These are phyloP conservation scores for Kwoniella dejecticola DNA, from an alignment of 768 basidiomycete species.

Conservation along the genomic window DNA sequence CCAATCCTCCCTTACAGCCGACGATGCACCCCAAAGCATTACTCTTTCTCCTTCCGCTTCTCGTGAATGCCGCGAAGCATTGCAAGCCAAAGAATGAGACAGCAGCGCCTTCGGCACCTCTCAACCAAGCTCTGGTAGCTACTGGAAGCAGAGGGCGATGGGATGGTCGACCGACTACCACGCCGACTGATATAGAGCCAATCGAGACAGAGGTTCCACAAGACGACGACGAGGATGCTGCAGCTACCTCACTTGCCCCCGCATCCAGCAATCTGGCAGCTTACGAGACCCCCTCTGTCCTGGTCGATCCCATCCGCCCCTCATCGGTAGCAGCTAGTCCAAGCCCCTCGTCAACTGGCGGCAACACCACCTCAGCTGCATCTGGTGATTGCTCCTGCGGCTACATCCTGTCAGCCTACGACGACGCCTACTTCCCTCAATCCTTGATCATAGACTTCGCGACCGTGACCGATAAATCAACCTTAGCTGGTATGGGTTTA, in stretches of 20 bases:
- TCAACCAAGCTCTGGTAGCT: slow-evolving; percentile 14
- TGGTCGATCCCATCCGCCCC: not conserved
- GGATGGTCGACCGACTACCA: not conserved
- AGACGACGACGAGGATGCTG: too few species aligned
- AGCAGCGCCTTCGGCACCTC: not conserved
- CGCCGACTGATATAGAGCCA: not conserved
- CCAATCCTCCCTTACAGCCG: too few species aligned
- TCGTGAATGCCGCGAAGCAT: slow-evolving; percentile 6
- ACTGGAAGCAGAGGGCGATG: slow-evolving; percentile 9
- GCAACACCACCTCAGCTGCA: not conserved
- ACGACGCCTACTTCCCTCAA: slow-evolving; percentile 18
- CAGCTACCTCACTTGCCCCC: too few species aligned
- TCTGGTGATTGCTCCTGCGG: slow-evolving; percentile 7
- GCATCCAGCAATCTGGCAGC: too few species aligned
- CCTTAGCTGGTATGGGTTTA: not conserved
- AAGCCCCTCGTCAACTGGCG: not conserved
- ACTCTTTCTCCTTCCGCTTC: slow-evolving; percentile 6
- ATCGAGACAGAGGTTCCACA: too few species aligned
- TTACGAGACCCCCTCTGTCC: not conserved
- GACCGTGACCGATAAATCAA: not conserved
- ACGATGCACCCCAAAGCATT: not conserved
- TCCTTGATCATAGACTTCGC: slow-evolving; percentile 4
- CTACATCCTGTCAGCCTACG: slow-evolving; percentile 6
- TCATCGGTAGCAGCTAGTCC: not conserved
- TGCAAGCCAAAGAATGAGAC: not conserved